phyloP scores from a whole-genome alignment of 768 basidiomycete genomes.

The Lactarius quietus region DNA sequence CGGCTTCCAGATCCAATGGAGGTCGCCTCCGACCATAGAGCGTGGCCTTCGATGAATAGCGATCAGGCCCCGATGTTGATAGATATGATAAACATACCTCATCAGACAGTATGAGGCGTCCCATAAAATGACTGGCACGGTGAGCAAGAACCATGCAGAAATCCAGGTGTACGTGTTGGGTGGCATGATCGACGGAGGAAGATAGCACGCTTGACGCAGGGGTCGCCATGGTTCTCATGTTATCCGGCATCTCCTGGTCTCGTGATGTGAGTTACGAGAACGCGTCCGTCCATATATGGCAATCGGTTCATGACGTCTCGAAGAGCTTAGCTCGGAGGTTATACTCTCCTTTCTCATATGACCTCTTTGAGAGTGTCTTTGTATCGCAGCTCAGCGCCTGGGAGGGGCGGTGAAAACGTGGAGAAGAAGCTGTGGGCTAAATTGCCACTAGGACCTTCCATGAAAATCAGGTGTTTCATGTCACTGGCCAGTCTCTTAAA shows the following conservation, averaged over 20 bases:
- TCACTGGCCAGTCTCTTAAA: not conserved
- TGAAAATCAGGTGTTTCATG: not conserved
- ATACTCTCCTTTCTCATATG: not conserved
- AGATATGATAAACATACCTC: constrained; percentile 43
- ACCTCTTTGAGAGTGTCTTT: not conserved
- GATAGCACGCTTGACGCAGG: not conserved
- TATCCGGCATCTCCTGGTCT: not conserved
- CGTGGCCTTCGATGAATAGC: constrained; percentile 52
- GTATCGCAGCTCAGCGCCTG: not conserved
- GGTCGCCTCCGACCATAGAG: constrained; percentile 82
- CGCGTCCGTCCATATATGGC: not conserved
- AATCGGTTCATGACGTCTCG: not conserved
- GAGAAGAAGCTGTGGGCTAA: not conserved
- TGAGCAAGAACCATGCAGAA: constrained; percentile 47
- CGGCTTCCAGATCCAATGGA: constrained; percentile 90
- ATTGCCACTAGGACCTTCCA: not conserved
- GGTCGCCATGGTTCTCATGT: not conserved
- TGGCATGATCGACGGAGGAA: constrained; percentile 24
- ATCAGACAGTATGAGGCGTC: constrained; percentile 80
- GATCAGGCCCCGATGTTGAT: not conserved
- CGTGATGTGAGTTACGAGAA: constrained; percentile 3
- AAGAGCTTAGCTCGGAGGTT: not conserved
- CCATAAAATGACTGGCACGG: constrained; percentile 66
- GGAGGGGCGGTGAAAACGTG: not conserved
- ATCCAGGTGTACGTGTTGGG: constrained; percentile 29